Evolutionary conservation across 148 eudicot genomes (phyloP), one percentile per base, ranked within the genome.

Genomic region (Fagopyrum tataricum): DNA sequence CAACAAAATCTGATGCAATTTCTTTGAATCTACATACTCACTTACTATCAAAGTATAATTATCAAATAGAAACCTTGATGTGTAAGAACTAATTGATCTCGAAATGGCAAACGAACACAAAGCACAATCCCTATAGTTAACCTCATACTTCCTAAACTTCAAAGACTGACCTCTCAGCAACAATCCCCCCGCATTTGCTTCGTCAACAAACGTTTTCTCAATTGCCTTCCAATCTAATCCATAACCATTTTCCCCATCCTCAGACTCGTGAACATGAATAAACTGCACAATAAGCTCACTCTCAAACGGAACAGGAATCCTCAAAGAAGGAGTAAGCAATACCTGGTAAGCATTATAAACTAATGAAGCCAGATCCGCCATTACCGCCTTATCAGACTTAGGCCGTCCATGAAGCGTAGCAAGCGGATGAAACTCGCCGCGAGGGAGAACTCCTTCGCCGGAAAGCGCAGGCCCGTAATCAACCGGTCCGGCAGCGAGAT

Each of bases 401-500:
- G 92, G 86, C 21, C 87, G 72, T 3, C 96, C 96, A 44, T 89
- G 97, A 24, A 88, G 37, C 0, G 88, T 85, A 6, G 93, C 83
- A 6, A 95, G 75, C 0, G 97, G 98, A 67, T 95, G 98, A 58
- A 87, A 88, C 59, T 90, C 96, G 7, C 98, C 98, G 4, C 78
- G 75, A 0, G 97, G 98, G 56, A 95, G 76, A 5, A 91, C 81
- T 41, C 98, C 97, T 61, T 95, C 98, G 11, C 98, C 97, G 1
- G 98, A 88, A 14, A 95, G 76, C 0, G 87, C 97, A 2, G 98
- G 98, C 61, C 98, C 98, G 31, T 95, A 95, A 59, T 95, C 98
- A 0, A 94, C 89, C 9, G 98, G 98, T 0, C 97, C 98, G 0
- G 97, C 98, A 0, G 84, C 88, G 42, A 95, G 74, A 78, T 95